Evolutionary conservation across 2,329 filamentous ascomycete species (phyloP).

Genomic region (Thielaviopsis ethacetica): DNA sequence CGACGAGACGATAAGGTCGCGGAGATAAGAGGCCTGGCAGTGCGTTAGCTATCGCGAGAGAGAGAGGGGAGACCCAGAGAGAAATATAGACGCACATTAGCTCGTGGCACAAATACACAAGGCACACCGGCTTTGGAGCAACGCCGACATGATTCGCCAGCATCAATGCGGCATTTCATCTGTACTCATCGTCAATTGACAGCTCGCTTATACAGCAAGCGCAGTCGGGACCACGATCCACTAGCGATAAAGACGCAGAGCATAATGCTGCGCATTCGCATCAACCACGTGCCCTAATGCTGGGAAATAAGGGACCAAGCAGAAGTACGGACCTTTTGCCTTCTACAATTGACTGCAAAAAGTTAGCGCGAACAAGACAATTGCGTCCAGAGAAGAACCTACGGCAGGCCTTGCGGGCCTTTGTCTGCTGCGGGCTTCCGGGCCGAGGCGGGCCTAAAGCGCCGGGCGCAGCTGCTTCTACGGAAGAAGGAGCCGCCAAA

Average conservation of each 20-base stretch:
- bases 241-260: too few species aligned
- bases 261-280: not conserved
- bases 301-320: not conserved
- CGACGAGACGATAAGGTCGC: slow-evolving; percentile 11
- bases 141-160: slow-evolving; percentile 19
- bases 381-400: slow-evolving; percentile 10
- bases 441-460: not conserved
- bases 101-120: slow-evolving; percentile 25
- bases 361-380: not conserved
- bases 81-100: slow-evolving; percentile 22
- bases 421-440: slow-evolving; percentile 11
- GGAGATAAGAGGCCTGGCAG: slow-evolving; percentile 9
- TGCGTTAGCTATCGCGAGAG: not conserved
- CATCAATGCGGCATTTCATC: slow-evolving; percentile 24
- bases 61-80: not conserved
- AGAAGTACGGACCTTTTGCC: not conserved
- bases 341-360: slow-evolving; percentile 3
- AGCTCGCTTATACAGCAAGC: not conserved
- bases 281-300: slow-evolving; percentile 18
- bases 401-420: slow-evolving; percentile 19
- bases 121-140: slow-evolving; percentile 21
- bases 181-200: slow-evolving; percentile 7
- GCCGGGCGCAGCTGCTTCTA: not conserved
- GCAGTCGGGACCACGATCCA: too few species aligned
- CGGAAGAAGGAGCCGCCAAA: too few species aligned